Conservation (phyloP, 331 rosid genomes). For the Pyrus hybrid region DNA sequence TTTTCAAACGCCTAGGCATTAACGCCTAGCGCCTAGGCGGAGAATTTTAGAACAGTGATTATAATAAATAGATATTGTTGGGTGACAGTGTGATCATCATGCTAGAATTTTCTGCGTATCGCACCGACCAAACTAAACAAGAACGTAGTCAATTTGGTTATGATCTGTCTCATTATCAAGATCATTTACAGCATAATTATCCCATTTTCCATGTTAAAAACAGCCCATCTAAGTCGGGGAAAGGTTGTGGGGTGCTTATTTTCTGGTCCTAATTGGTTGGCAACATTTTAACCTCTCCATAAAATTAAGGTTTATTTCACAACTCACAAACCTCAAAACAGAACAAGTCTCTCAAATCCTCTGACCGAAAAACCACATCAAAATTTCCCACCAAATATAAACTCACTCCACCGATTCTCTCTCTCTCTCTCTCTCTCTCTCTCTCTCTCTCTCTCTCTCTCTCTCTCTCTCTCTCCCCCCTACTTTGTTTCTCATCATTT, state of each 20-base stretch:
- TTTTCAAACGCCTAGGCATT: no score
- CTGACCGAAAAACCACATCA: neutral
- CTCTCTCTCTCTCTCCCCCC: no score
- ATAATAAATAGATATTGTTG: no score
- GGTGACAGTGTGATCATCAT: neutral
- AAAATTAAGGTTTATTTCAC: constrained; percentile 1
- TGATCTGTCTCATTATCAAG: neutral
- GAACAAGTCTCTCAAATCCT: neutral
- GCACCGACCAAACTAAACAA: neutral
- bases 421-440: neutral
- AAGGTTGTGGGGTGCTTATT: constrained; percentile 6
- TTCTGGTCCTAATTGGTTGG: constrained; percentile 22
- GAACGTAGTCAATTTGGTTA: neutral
- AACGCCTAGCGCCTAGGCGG: no score
- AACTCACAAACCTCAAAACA: neutral
- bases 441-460: no score
- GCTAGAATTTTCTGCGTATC: neutral
- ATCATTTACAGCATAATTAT: neutral
- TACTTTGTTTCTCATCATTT: no score
- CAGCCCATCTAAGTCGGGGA: constrained; percentile 13
- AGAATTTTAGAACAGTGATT: no score
- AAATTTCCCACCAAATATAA: neutral
- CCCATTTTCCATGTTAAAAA: neutral
- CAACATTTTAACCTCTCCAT: constrained; percentile 23
- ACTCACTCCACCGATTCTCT: constrained; percentile 8